Percentiles rank a stretch among this genome's conserved stretches.
These are phyloP conservation scores for Piromyces sp. DNA, from an alignment of 192 early-diverging fungal species.

Conservation along the genomic window DNA sequence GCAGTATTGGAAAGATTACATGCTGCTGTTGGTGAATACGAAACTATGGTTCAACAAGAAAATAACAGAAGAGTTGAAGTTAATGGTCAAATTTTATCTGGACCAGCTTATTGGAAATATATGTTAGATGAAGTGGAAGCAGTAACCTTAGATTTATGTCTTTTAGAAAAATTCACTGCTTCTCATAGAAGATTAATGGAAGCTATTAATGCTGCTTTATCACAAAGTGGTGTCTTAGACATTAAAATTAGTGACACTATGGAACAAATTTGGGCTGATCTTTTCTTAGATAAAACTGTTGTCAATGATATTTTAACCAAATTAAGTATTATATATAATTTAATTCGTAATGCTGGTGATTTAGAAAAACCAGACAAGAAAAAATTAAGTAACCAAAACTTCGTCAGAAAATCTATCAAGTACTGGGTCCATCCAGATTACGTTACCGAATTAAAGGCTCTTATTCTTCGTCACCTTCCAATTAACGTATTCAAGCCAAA, in stretches of 20 bases:
- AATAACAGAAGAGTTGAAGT: neutral
- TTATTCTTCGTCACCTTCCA: constrained; percentile 75
- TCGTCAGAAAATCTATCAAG: neutral
- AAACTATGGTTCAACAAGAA: neutral
- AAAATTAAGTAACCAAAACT: neutral
- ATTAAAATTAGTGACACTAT: neutral
- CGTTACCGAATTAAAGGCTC: constrained; percentile 81
- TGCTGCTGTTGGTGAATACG: neutral
- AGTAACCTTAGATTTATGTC: neutral
- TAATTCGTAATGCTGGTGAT: neutral
- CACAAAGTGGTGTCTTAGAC: neutral
- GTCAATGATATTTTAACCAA: neutral
- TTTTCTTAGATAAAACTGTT: neutral
- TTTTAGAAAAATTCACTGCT: neutral
- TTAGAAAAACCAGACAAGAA: neutral
- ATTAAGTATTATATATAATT: neutral
- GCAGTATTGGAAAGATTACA: neutral
- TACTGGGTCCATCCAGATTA: constrained; percentile 34
- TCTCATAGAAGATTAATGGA: neutral
- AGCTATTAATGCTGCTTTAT: neutral
- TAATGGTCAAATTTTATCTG: neutral
- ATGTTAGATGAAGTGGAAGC: neutral
- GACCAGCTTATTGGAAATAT: neutral
- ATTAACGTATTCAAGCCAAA: constrained; percentile 75
- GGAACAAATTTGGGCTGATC: neutral